phyloP scores from a whole-genome alignment of 1,139 yeast species.

The Kurtzmaniella quercitrusa region DNA sequence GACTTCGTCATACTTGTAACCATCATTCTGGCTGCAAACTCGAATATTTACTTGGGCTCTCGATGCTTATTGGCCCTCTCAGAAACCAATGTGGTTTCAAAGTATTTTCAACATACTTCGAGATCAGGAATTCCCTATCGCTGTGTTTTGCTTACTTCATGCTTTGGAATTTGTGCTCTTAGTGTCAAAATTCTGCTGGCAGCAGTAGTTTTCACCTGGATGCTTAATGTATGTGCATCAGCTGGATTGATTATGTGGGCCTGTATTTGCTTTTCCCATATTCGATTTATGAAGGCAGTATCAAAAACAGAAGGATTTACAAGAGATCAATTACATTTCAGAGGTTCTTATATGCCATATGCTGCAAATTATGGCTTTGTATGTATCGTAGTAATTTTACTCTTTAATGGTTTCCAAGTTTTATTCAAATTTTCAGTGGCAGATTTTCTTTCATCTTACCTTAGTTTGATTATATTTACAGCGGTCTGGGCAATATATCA shows the following conservation, averaged over 20 bases:
- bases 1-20: slow-evolving; percentile 19
- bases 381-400: slow-evolving; percentile 11
- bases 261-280: slow-evolving; percentile 12
- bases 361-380: slow-evolving; percentile 9
- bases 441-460: slow-evolving; percentile 11
- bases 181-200: slow-evolving; percentile 13
- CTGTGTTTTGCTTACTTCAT: slow-evolving; percentile 17
- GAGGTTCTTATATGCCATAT: slow-evolving; percentile 3
- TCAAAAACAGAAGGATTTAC: not conserved
- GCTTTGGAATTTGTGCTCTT: slow-evolving; percentile 16
- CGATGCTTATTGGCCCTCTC: slow-evolving; percentile 19
- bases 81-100: slow-evolving; percentile 8
- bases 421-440: slow-evolving; percentile 12
- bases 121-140: slow-evolving; percentile 16
- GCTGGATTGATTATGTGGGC: slow-evolving; percentile 25
- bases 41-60: slow-evolving; percentile 24
- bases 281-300: slow-evolving; percentile 11
- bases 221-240: slow-evolving; percentile 19
- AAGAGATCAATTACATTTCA: not conserved
- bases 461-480: slow-evolving; percentile 10
- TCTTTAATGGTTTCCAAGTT: slow-evolving; percentile 12
- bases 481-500: slow-evolving; percentile 4
- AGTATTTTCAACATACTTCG: slow-evolving; percentile 8
- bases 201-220: slow-evolving; percentile 13
- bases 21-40: slow-evolving; percentile 24